Base-by-base conservation (phyloP, 768 basidiomycete genomes). In the Suillus luteus region DNA sequence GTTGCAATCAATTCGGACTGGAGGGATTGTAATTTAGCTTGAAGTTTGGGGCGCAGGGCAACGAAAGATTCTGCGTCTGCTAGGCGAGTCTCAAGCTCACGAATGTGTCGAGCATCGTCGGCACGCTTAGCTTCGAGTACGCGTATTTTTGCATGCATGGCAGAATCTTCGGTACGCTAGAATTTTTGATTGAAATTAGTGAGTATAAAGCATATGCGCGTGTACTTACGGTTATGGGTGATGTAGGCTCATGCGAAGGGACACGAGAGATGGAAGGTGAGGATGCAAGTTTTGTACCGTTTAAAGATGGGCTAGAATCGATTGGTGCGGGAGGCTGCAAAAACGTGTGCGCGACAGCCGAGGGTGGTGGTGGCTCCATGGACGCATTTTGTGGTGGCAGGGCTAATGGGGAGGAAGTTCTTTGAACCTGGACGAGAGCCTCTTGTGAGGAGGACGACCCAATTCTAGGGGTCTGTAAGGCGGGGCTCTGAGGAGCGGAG, bases 41-140 rank as follows among this genome's bases (percentile, higher is more conserved):
- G 92, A 38, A 96, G 83, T 75, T 96, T 98, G 0, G 94, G 93
- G n/a, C 90, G 84, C 17, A 94, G 82, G 6, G 91, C 82, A 35
- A 92, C 86, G 68, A 95, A 93, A 15, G 89, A 83, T 71, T 94
- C 92, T 0, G 91, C 92, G 66, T 97, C 96, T 6, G 84, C 81
- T 8, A 93, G 86, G n/a, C 91, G 87, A 1, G 85, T 82, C 72
- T 99, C 95, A 14, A 97, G 86, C 70, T 91, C 89, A 57, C 91
- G 89, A 40, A 98, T 81, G 66, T 87, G 88, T 19, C 92, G 88
- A 1, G 91, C 82, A 71, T 98, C 96, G 60, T 98, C 95, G 1
- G 88, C 83, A 17, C 93, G 90, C 71, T 93, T 90, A 10, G 86
- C 85, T 78, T 99, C 97, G 35, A 97, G 79, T 5, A 95, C 87